Evolutionary conservation across 164 flowering plant genomes (phyloP), one percentile per base, ranked within the genome.

Genomic region (Magnolia sinica): DNA sequence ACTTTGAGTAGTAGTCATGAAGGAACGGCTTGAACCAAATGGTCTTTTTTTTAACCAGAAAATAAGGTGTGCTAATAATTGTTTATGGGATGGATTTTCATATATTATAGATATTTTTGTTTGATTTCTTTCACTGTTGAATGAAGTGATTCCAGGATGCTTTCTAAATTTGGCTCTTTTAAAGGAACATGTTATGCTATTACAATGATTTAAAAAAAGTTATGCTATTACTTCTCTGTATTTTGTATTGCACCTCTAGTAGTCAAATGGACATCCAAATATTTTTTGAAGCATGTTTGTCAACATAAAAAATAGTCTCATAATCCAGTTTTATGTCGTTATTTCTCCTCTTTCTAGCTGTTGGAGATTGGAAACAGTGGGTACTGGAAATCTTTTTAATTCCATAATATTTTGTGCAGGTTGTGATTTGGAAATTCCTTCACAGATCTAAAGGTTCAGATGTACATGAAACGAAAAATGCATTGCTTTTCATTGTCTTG

Each of bases 381-480:
- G 13, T 55, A 3, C 61, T 55, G 59, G 59, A 55, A 24, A 70
- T 66, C 50, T 55, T 22, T 22, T 50, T 70, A 45, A 52, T 63
- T 68, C 59, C n/a, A 69, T 20, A 58, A 72, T 68, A 50, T 71
- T 69, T 45, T 76, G 8, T 81, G 83, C 96, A 94, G 99, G 85
- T 89, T 84, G 88, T 92, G 71, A 89, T 91, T 64, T 91, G 91
- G 95, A 89, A 84, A 80, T 94, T 83, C 83, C 97, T 94, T 82
- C 88, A 79, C 29, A 84, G 86, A 50, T 86, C 91, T 69, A 78
- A 85, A 23, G 97, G 96, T 79, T 89, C 95, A 69, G 90, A 88
- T 86, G 93, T 94, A 59, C 75, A 83, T 73, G 84, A 87, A 37
- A 94, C 98, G 72, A 96, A 94, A 77, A 89, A 86, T 84, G 95